A percentile compares a stretch with the other conserved stretches of the same genome.
Conservation (phyloP, 2,329 filamentous ascomycete species). For the Fusarium globosum region DNA sequence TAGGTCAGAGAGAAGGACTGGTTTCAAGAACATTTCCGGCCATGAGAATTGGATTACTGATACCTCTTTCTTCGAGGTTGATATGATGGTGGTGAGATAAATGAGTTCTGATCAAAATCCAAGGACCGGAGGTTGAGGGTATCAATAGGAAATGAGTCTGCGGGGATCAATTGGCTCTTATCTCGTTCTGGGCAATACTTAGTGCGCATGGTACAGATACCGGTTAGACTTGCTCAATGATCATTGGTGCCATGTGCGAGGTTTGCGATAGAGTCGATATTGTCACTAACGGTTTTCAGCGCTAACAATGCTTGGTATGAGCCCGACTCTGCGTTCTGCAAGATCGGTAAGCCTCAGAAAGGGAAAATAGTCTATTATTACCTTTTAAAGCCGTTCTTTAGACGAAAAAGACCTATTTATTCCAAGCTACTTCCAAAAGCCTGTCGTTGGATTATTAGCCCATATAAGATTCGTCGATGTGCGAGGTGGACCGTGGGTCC, state of each 20-base stretch:
- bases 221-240: not conserved
- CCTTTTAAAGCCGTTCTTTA: accelerated
- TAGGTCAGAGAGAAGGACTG: accelerated
- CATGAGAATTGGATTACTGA: not conserved
- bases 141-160: not conserved
- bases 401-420: accelerated
- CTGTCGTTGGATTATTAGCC: not conserved
- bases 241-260: not conserved
- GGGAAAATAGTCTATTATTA: accelerated
- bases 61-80: not conserved
- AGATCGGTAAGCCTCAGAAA: accelerated
- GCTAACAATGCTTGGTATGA: not conserved
- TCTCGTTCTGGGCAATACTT: not conserved
- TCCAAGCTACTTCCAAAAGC: accelerated
- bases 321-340: accelerated
- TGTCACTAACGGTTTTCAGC: not conserved
- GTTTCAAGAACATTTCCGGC: accelerated
- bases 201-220: not conserved
- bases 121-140: not conserved
- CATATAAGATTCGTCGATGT: not conserved
- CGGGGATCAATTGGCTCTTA: conserved; percentile 15
- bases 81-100: too few relatives aligned
- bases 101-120: not conserved
- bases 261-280: accelerated
- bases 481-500: not conserved